Base-by-base conservation (phyloP, 768 basidiomycete genomes). In the Termitomyces sp. region DNA sequence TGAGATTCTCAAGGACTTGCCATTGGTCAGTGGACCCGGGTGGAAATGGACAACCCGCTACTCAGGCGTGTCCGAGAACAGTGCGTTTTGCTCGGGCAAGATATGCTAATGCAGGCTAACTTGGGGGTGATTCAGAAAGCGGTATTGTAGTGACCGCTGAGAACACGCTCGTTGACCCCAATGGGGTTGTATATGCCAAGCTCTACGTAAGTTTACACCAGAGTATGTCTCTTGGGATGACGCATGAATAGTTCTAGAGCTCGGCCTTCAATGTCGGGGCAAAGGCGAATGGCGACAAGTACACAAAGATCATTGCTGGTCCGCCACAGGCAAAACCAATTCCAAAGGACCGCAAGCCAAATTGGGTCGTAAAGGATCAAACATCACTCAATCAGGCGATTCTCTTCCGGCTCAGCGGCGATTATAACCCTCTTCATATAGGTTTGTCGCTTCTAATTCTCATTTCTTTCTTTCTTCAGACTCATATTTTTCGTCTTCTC, bases 381-480 rank as follows among this genome's bases (percentile, higher is more conserved):
- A 86, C 85, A 0, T 79, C 80, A 1, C 74, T 80, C 5, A 84
- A 86, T 53, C 88, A 90, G 68, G 88, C 89, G 1, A 68, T 86
- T 47, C 60, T 86, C 53, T 90, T 86, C 75, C 83, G 89, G 22
- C 79, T 91, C 18, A 87, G 84, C 42, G 89, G 88, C 10, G 88
- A 90, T 67, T 91, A 88, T 68, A 90, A 90, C 68, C 86, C 89
- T 6, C 76, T 90, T 2, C 89, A 91, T 67, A 83, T 88, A 51
- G 87, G 86, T 87, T 53, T 14, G 43, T 29, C 12, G 22, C 5
- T 24, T 8, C 10, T 34, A 13, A 7, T 5, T 7, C 9, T 8
- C 20, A 18, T 5, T 37, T 13, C 4, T 18, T 37, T 13, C 4
- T 18, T 22, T 4, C 2, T 0, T 5, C 24, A 13, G 42, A 18